Evolutionary conservation across 208 protist species (phyloP).

Genomic region (Strigomonas galati): DNA sequence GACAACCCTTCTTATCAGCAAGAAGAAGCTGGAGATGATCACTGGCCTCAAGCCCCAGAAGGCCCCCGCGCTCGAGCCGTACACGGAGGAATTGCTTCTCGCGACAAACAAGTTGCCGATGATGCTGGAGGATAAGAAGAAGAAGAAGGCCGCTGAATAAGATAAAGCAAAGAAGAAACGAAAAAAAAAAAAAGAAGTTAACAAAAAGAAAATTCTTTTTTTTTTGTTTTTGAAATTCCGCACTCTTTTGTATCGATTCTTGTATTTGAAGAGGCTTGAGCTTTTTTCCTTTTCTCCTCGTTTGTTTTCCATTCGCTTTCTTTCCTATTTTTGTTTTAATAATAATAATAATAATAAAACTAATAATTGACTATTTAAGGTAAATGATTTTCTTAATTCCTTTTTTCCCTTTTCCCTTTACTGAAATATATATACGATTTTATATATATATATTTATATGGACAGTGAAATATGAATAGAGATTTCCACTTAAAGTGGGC

Average conservation of each 20-base stretch:
- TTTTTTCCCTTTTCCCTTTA: slow-evolving; percentile 17
- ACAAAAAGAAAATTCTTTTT: neutral
- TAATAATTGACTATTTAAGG: slow-evolving; percentile 2
- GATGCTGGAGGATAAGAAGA: slow-evolving; percentile 85
- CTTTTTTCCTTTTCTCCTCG: slow-evolving; percentile 6
- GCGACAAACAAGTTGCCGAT: slow-evolving; percentile 77
- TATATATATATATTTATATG: slow-evolving; percentile 14
- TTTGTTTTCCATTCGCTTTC: neutral
- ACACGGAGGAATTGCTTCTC: slow-evolving; percentile 85
- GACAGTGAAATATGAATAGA: slow-evolving; percentile 3
- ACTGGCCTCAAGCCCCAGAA: slow-evolving; percentile 87
- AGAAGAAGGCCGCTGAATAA: slow-evolving; percentile 36
- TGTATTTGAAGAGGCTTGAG: slow-evolving; percentile 4
- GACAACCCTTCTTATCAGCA: slow-evolving; percentile 86
- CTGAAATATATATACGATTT: neutral
- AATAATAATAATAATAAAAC: slow-evolving; percentile 7
- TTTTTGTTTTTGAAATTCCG: slow-evolving; percentile 7
- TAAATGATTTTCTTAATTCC: slow-evolving; percentile 9
- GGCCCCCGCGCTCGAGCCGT: slow-evolving; percentile 65
- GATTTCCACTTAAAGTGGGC: too few relatives aligned
- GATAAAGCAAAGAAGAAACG: neutral
- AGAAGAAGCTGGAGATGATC: slow-evolving; percentile 88
- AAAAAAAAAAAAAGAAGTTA: slow-evolving; percentile 14
- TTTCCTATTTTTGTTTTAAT: neutral
- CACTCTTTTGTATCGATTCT: neutral